These are phyloP conservation scores for Cercospora zeina DNA, from an alignment of 2,329 filamentous ascomycete genomes.

Conservation along the genomic window DNA sequence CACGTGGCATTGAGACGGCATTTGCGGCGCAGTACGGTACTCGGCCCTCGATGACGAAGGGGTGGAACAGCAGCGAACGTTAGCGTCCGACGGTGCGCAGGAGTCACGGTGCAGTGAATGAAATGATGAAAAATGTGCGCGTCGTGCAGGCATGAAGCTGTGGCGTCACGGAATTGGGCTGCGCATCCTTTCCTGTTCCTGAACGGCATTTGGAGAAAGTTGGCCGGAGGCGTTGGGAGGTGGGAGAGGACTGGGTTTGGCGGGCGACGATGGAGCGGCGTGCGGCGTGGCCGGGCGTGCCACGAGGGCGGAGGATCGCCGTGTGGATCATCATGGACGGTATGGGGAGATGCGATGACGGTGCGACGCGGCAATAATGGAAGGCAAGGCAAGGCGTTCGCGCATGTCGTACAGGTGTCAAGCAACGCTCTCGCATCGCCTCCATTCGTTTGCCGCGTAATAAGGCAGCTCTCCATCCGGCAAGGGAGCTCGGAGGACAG, in stretches of 20 bases:
- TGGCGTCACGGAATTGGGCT: background rate
- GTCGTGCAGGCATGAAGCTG: constrained; percentile 10
- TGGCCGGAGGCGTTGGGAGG: background rate
- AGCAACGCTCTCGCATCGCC: constrained; percentile 5
- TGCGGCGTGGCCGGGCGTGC: background rate
- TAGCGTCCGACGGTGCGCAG: background rate
- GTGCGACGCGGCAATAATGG: background rate
- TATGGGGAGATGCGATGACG: background rate
- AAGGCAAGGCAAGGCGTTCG: background rate
- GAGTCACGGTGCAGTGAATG: background rate
- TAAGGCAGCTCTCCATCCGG: background rate
- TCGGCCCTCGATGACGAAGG: background rate
- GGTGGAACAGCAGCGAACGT: background rate
- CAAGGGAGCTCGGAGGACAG: constrained; percentile 4
- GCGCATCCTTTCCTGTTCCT: constrained; percentile 16
- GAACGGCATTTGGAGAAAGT: constrained; percentile 10
- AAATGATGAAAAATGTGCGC: background rate
- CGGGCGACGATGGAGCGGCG: background rate
- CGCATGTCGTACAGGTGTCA: constrained; percentile 14
- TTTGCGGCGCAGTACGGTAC: too few species aligned
- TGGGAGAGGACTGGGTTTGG: constrained; percentile 3
- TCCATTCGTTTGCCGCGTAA: too few species aligned
- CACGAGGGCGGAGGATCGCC: background rate
- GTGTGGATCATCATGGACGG: too few species aligned
- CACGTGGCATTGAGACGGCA: too few species aligned